Conservation (phyloP, 1,284 basidiomycete species). For the Ceratobasidium sp. region DNA sequence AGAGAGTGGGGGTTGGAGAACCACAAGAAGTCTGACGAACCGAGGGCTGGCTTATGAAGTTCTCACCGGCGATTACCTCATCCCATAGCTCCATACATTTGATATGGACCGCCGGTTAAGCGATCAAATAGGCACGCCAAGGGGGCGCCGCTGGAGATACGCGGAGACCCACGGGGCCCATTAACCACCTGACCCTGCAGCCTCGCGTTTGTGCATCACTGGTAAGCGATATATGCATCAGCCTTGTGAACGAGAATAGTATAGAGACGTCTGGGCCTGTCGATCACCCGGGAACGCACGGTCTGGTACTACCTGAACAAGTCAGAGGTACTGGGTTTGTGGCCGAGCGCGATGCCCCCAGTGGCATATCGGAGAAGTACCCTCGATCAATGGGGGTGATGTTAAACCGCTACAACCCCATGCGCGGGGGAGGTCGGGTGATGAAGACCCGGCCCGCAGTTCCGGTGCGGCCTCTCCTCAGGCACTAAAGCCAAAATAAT, state of each 20-base stretch:
- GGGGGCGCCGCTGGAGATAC: not conserved
- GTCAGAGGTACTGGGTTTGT: not conserved
- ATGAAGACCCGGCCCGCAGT: not conserved
- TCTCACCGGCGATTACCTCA: constrained; percentile 26
- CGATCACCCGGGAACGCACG: too few species aligned
- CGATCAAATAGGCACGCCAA: constrained; percentile 20
- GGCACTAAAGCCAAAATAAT: not conserved
- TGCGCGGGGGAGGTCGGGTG: not conserved
- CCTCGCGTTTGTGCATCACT: not conserved
- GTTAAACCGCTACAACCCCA: not conserved
- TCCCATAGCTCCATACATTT: not conserved
- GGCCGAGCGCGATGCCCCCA: not conserved
- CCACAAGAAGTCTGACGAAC: not conserved
- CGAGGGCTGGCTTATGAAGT: constrained; percentile 13
- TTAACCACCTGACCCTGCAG: constrained; percentile 8
- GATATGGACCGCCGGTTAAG: constrained; percentile 32
- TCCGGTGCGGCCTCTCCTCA: not conserved
- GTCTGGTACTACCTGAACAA: not conserved
- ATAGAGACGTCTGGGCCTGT: not conserved
- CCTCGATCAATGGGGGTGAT: not conserved
- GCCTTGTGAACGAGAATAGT: not conserved
- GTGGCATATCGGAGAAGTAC: not conserved
- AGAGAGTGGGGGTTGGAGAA: constrained; percentile 20
- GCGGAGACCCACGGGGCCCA: constrained; percentile 34
- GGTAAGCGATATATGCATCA: not conserved